Conservation (phyloP, 192 early-diverging fungal species). For the Rhizophagus sp. region DNA sequence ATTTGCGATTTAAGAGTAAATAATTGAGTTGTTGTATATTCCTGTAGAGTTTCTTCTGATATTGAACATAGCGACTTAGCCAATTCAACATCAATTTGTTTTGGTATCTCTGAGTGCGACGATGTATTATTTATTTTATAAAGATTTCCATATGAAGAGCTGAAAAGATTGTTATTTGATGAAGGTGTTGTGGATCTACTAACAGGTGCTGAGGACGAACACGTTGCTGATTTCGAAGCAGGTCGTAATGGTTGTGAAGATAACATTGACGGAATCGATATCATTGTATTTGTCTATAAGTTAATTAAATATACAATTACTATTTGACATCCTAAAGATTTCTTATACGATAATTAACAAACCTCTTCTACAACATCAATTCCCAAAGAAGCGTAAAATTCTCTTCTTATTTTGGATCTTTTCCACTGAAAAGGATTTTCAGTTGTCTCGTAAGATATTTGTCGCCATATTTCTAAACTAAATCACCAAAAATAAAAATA, state of each 20-base stretch:
- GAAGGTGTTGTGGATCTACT: not conserved
- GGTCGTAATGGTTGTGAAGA: not conserved
- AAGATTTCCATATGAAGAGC: not conserved
- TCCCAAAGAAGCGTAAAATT: constrained; percentile 44
- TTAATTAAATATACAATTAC: not conserved
- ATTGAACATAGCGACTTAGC: constrained; percentile 24
- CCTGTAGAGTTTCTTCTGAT: constrained; percentile 46
- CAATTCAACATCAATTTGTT: constrained; percentile 21
- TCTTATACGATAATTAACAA: not conserved
- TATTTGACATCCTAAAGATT: no score
- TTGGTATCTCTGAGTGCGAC: not conserved
- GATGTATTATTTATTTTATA: not conserved
- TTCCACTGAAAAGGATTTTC: constrained; percentile 49
- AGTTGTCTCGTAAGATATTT: constrained; percentile 11
- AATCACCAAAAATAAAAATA: not conserved
- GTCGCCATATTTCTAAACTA: constrained; percentile 21
- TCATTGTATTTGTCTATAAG: not conserved
- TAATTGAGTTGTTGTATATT: constrained; percentile 51
- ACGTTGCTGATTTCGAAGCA: not conserved
- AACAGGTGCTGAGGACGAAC: constrained; percentile 3
- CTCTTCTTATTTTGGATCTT: constrained; percentile 37
- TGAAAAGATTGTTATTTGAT: not conserved
- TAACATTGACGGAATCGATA: not conserved
- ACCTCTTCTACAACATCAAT: constrained; percentile 36
- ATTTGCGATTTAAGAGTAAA: constrained; percentile 50